phyloP scores from a whole-genome alignment of 169 alveolate genomes.

The Eimeria falciformis region DNA sequence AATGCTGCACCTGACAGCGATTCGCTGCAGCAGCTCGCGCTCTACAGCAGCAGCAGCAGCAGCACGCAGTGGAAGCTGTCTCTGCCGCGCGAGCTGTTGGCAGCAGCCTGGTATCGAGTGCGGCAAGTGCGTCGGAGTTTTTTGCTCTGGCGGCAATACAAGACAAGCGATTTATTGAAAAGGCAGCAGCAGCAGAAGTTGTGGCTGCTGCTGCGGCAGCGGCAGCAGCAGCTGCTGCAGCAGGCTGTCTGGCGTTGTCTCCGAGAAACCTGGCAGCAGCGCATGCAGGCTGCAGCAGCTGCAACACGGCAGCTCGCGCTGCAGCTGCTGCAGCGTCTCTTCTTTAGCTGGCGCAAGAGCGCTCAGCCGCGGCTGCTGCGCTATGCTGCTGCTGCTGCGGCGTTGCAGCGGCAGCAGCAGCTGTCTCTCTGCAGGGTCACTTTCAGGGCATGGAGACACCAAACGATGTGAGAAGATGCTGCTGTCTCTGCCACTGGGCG shows the following conservation, averaged over 20 bases:
- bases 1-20: neutral
- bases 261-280: neutral
- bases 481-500: neutral
- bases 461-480: neutral
- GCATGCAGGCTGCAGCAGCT: neutral
- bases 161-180: neutral
- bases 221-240: constrained; percentile 27
- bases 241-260: neutral
- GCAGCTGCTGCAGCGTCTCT: neutral
- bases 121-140: constrained; percentile 7
- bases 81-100: constrained; percentile 13
- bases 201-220: neutral
- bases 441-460: neutral
- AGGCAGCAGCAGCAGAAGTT: constrained; percentile 9
- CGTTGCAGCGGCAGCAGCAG: constrained; percentile 33
- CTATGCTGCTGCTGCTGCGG: neutral
- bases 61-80: constrained; percentile 27
- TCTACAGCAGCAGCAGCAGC: constrained; percentile 17
- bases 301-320: neutral
- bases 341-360: neutral
- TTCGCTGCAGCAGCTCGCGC: neutral
- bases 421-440: neutral
- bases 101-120: constrained; percentile 20
- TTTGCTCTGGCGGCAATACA: neutral
- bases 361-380: constrained; percentile 5